phyloP scores from a whole-genome alignment of 148 eudicot genomes.

The Tetragonia tetragonoides region DNA sequence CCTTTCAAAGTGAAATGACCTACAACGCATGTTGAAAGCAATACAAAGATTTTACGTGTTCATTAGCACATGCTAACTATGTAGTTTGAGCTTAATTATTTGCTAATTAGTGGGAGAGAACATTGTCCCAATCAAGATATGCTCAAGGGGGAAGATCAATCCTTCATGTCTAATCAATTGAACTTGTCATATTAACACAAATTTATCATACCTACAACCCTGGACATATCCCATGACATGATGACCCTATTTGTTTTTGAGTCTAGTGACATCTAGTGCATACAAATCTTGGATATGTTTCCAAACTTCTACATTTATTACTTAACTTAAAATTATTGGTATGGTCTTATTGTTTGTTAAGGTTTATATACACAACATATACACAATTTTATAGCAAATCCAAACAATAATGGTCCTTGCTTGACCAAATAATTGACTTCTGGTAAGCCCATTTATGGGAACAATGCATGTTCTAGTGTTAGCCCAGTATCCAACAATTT shows the following conservation, averaged over 20 bases:
- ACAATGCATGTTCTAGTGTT: constrained; percentile 34
- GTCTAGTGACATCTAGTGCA: constrained; percentile 2
- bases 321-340: constrained; percentile 9
- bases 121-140: neutral
- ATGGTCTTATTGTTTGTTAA: constrained; percentile 4
- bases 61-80: neutral
- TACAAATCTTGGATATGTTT: constrained; percentile 27
- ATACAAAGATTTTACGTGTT: neutral
- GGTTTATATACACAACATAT: neutral
- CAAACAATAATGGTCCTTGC: constrained; percentile 12
- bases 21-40: too few relatives aligned
- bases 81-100: neutral
- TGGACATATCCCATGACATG: constrained; percentile 13
- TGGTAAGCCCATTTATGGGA: constrained; percentile 5
- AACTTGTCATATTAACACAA: constrained; percentile 5
- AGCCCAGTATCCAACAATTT: constrained; percentile 29
- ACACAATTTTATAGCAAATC: neutral
- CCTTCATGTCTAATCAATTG: neutral
- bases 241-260: neutral
- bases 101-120: neutral
- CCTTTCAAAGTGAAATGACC: too few relatives aligned
- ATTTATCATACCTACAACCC: constrained; percentile 7
- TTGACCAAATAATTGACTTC: constrained; percentile 16
- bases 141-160: neutral
- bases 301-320: constrained; percentile 1